Conservation (phyloP, 2,329 filamentous ascomycete species). For the Epichloe festucae region DNA sequence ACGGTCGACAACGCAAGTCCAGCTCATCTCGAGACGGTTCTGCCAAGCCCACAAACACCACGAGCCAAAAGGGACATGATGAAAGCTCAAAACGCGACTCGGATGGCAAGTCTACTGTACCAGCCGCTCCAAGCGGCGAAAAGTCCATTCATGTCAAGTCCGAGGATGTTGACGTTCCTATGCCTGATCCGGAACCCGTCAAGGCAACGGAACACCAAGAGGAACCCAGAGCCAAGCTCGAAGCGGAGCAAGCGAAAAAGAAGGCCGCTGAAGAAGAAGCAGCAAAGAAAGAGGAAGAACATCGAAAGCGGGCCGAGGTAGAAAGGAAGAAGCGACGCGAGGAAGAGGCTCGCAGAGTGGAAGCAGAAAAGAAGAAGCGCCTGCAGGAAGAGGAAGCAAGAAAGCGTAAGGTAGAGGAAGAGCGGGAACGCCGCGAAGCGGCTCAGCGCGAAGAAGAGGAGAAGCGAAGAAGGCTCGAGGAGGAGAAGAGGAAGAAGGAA, state of each 20-base stretch:
- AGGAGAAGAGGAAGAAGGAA: slow-evolving; percentile 26
- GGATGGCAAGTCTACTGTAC: slow-evolving; percentile 28
- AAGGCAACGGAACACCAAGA: slow-evolving; percentile 14
- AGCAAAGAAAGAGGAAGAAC: slow-evolving; percentile 15
- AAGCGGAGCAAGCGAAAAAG: slow-evolving; percentile 19
- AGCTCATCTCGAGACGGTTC: slow-evolving; percentile 27
- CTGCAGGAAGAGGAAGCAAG: slow-evolving; percentile 21
- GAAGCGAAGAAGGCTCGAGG: slow-evolving; percentile 20
- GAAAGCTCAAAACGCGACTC: slow-evolving; percentile 22
- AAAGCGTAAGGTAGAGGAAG: slow-evolving; percentile 19
- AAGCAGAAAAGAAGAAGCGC: slow-evolving; percentile 21
- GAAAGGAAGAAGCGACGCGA: slow-evolving; percentile 24
- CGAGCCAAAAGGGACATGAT: slow-evolving; percentile 26
- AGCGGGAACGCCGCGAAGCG: slow-evolving; percentile 21
- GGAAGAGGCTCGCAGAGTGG: slow-evolving; percentile 18
- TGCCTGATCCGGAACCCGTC: slow-evolving; percentile 33
- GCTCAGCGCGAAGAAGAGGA: slow-evolving; percentile 25
- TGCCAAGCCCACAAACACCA: slow-evolving; percentile 21
- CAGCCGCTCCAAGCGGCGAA: slow-evolving; percentile 25
- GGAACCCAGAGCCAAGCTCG: not conserved
- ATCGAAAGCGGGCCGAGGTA: slow-evolving; percentile 17
- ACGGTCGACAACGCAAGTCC: slow-evolving; percentile 32
- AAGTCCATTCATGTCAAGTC: slow-evolving; percentile 43
- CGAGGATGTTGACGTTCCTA: slow-evolving; percentile 42
- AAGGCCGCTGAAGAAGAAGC: slow-evolving; percentile 24